These are phyloP conservation scores for Decorospora gaudefroyi DNA, from an alignment of 2,329 filamentous ascomycete species.

Conservation along the genomic window DNA sequence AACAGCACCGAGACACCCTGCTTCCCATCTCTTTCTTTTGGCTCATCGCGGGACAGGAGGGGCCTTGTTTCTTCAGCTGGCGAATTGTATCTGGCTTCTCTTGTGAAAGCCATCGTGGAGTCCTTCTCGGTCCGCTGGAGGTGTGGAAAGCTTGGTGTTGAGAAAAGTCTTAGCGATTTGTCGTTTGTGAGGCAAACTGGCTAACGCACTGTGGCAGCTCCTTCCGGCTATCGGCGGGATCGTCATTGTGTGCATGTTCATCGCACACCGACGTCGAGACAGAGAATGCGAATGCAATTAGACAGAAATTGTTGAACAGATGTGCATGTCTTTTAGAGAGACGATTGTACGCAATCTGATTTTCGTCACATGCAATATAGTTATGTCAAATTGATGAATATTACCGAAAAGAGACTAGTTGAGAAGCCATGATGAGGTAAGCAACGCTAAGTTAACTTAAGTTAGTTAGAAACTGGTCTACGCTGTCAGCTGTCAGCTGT, in stretches of 20 bases:
- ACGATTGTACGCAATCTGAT: no score
- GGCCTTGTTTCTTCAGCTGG: conserved; percentile 22
- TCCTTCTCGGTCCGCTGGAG: background rate
- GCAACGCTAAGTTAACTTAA: no score
- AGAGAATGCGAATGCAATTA: no score
- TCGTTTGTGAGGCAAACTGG: background rate
- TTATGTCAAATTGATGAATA: no score
- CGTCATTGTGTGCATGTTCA: background rate
- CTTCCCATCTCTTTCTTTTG: conserved; percentile 17
- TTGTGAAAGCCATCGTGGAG: conserved; percentile 12
- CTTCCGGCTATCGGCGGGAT: conserved; percentile 15
- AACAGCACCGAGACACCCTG: conserved; percentile 35
- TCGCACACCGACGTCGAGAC: conserved; percentile 9
- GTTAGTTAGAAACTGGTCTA: no score
- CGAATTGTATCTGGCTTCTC: background rate
- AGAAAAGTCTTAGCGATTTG: conserved; percentile 8
- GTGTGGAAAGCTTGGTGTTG: conserved; percentile 2
- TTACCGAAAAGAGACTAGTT: no score
- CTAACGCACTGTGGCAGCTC: conserved; percentile 7
- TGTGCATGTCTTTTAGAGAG: no score
- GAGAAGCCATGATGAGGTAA: no score
- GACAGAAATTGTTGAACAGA: no score
- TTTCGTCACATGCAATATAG: no score
- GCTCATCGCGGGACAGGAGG: conserved; percentile 18
- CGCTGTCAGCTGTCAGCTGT: no score